phyloP scores from a whole-genome alignment of 352 stramenopile species.

The Pythium brachiatum region DNA sequence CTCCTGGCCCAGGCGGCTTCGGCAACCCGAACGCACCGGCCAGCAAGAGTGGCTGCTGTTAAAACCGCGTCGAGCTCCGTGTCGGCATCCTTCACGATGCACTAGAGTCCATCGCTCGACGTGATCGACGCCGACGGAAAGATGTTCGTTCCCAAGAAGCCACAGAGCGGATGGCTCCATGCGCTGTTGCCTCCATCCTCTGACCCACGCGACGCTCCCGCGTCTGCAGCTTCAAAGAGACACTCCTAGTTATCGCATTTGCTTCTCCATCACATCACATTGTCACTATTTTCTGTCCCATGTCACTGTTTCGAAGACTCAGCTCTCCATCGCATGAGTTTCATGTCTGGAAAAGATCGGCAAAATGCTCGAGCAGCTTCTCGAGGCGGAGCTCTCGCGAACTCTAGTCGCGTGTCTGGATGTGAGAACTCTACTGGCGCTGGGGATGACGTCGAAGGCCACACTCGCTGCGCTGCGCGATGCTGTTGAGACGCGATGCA shows the following conservation, averaged over 20 bases:
- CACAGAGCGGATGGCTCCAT: neutral
- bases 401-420: constrained; percentile 32
- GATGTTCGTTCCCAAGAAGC: neutral
- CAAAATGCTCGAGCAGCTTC: neutral
- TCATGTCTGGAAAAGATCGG: neutral
- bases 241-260: neutral
- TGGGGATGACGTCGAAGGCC: constrained; percentile 31
- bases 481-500: constrained; percentile 43
- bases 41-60: constrained; percentile 76
- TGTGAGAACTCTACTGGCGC: constrained; percentile 37
- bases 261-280: too few relatives aligned
- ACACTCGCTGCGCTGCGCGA: neutral
- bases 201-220: too few relatives aligned
- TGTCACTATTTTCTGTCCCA: neutral
- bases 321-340: neutral
- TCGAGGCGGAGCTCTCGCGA: constrained; percentile 34
- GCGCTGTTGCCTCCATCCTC: neutral
- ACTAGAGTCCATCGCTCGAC: constrained; percentile 11
- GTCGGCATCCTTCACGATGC: neutral
- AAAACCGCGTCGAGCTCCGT: constrained; percentile 26
- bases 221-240: neutral
- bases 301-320: neutral
- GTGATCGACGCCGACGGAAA: constrained; percentile 6
- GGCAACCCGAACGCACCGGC: constrained; percentile 69
- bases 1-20: constrained; percentile 70